phyloP scores from a whole-genome alignment of 2,329 filamentous ascomycete species.

The Paraphoma sp. region DNA sequence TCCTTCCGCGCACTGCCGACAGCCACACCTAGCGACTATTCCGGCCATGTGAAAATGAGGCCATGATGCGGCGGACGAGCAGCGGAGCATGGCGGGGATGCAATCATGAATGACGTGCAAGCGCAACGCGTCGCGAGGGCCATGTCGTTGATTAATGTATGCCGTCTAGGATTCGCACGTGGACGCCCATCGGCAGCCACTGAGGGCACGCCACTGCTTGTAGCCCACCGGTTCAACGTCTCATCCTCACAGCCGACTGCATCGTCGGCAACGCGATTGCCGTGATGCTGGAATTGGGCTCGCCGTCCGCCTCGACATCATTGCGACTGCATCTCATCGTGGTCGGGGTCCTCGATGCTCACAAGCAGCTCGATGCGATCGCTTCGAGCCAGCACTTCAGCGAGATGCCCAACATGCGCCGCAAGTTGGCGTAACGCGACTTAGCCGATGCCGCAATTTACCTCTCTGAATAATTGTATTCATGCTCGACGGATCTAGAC shows the following conservation, averaged over 20 bases:
- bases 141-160: slow-evolving; percentile 1
- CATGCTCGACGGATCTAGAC: too few species aligned
- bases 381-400: not conserved
- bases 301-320: not conserved
- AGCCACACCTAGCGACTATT: slow-evolving; percentile 10
- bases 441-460: too few species aligned
- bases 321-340: not conserved
- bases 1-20: slow-evolving; percentile 31
- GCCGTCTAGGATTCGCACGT: not conserved
- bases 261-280: not conserved
- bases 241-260: not conserved
- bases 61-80: slow-evolving; percentile 8
- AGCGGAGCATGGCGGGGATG: not conserved
- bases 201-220: slow-evolving; percentile 6
- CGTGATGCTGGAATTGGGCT: too few species aligned
- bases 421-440: too few species aligned
- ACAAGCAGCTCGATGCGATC: not conserved
- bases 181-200: slow-evolving; percentile 10
- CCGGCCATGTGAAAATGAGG: slow-evolving; percentile 8
- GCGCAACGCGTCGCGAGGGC: slow-evolving; percentile 9
- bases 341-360: not conserved
- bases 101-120: slow-evolving; percentile 13
- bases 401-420: too few species aligned
- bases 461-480: too few species aligned
- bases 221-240: not conserved